Evolutionary conservation across 176 grass and related monocot genomes (phyloP).

Genomic region (Bothriochloa decipiens): DNA sequence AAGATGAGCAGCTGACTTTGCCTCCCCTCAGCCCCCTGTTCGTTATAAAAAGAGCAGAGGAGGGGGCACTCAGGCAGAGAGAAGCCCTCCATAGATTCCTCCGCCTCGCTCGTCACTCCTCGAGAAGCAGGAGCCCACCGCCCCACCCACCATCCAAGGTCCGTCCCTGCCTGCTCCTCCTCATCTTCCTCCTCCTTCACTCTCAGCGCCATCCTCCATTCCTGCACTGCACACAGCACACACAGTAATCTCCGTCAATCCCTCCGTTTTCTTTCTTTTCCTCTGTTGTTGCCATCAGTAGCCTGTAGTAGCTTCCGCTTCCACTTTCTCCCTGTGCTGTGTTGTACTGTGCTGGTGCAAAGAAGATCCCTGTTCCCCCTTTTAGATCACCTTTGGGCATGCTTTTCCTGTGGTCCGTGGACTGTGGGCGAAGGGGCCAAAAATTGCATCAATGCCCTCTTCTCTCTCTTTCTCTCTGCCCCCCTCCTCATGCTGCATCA

Average conservation of each 20-base stretch:
- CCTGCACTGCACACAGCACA: not conserved
- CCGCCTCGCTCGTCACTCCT: not conserved
- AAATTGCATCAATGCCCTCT: not conserved
- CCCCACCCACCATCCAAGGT: constrained; percentile 24
- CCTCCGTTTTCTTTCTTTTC: not conserved
- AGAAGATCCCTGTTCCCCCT: constrained; percentile 31
- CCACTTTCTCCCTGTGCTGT: not conserved
- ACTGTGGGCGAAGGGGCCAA: not conserved
- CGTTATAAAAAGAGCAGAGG: not conserved
- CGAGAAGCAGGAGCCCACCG: not conserved
- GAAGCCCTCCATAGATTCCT: constrained; percentile 29
- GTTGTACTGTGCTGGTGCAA: not conserved
- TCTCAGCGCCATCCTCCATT: not conserved
- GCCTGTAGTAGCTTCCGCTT: not conserved
- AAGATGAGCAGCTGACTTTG: constrained; percentile 45
- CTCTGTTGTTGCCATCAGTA: not conserved
- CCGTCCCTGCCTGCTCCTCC: constrained; percentile 17
- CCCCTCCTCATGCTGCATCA: not conserved
- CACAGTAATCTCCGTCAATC: not conserved
- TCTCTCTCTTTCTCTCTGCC: not conserved
- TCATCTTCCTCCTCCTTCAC: not conserved
- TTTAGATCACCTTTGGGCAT: constrained; percentile 37
- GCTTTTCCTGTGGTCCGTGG: not conserved
- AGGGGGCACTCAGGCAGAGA: not conserved
- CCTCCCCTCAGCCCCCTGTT: constrained; percentile 16